Conservation (phyloP, 2,329 filamentous ascomycete genomes). For the Pseudocercospora fijiensis region DNA sequence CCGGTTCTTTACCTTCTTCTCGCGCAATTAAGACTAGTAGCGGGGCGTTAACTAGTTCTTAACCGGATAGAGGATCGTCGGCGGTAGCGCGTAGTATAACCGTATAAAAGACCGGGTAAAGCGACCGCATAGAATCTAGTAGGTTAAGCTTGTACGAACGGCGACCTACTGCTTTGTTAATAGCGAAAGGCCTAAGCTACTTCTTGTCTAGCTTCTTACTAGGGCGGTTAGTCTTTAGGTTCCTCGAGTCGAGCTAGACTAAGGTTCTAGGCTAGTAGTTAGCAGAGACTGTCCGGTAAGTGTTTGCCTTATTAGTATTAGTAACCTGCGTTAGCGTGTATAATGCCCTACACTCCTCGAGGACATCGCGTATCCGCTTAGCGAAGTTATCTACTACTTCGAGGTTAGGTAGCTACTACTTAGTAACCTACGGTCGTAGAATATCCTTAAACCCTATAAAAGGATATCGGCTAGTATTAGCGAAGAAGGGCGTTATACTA, state of each 20-base stretch:
- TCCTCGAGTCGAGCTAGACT: not conserved
- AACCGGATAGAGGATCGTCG: not conserved
- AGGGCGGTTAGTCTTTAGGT: not conserved
- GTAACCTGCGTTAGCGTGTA: not conserved
- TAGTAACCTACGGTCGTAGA: not conserved
- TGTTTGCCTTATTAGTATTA: not conserved
- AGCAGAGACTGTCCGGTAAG: not conserved
- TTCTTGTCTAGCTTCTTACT: not conserved
- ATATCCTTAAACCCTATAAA: not conserved
- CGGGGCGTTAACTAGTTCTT: not conserved
- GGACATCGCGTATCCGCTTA: not conserved
- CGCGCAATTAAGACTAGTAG: not conserved
- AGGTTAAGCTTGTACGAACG: not conserved
- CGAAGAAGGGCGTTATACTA: slow-evolving; percentile 9
- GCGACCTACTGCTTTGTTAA: not conserved
- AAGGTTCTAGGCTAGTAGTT: not conserved
- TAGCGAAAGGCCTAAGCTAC: not conserved
- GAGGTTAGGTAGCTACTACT: not conserved
- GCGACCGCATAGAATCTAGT: not conserved
- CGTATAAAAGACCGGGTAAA: not conserved
- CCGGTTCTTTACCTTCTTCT: not conserved
- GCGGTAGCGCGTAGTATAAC: not conserved
- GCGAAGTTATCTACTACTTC: not conserved
- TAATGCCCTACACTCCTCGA: not conserved
- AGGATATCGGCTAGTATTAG: not conserved